Evolutionary conservation across 2,329 filamentous ascomycete genomes (phyloP).

Genomic region (Leptosphaerulina australis): DNA sequence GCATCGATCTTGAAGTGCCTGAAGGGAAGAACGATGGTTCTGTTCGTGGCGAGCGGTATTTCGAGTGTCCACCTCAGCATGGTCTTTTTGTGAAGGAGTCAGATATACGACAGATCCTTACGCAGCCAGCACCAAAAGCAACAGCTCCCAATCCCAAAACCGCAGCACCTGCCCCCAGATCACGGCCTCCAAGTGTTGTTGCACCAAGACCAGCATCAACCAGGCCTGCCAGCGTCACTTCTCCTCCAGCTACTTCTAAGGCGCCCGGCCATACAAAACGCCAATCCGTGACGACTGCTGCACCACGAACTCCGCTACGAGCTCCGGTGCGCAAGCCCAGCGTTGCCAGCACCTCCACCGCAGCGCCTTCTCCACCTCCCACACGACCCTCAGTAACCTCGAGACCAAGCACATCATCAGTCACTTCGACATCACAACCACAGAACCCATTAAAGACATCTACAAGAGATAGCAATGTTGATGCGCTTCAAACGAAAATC

Average conservation of each 20-base stretch:
- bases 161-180: constrained; percentile 21
- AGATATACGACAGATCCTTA: constrained; percentile 64
- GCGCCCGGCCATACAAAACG: constrained; percentile 24
- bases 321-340: constrained; percentile 29
- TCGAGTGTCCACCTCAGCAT: constrained; percentile 72
- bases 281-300: constrained; percentile 27
- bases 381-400: constrained; percentile 13
- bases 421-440: constrained; percentile 10
- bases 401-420: constrained; percentile 24
- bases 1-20: constrained; percentile 81
- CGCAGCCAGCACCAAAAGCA: constrained; percentile 50
- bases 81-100: constrained; percentile 86
- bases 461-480: constrained; percentile 56
- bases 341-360: constrained; percentile 21
- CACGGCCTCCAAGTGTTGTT: constrained; percentile 35
- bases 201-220: constrained; percentile 22
- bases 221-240: constrained; percentile 21
- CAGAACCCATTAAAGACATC: constrained; percentile 23
- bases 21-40: constrained; percentile 93
- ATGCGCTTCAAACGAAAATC: constrained; percentile 87
- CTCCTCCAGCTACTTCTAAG: constrained; percentile 12
- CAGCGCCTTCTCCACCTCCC: constrained; percentile 14
- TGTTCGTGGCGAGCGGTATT: constrained; percentile 86
- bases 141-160: constrained; percentile 22
- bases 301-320: constrained; percentile 19